These are phyloP conservation scores for Pilatotrama ljubarskyi DNA, from an alignment of 768 basidiomycete genomes.

Conservation along the genomic window DNA sequence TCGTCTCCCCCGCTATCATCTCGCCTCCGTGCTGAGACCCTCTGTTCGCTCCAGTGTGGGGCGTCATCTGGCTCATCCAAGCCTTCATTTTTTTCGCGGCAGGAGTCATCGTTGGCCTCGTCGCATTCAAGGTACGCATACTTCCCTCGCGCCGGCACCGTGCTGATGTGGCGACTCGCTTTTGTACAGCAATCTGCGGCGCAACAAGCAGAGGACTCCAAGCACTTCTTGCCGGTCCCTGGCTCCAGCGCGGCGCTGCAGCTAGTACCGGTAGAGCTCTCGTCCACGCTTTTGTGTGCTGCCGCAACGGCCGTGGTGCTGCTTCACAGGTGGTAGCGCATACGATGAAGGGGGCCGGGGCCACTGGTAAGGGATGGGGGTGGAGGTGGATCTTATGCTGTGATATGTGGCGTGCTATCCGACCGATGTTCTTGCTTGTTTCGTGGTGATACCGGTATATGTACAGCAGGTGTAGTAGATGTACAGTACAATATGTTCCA, in stretches of 20 bases:
- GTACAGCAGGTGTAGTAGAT: too few species aligned
- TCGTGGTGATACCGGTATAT: too few species aligned
- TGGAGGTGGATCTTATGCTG: not conserved
- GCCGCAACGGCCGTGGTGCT: not conserved
- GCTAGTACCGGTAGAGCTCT: not conserved
- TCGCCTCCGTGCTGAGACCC: not conserved
- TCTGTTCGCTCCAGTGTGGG: conserved; percentile 63
- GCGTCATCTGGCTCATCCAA: conserved; percentile 81
- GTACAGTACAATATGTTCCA: too few species aligned
- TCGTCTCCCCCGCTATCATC: not conserved
- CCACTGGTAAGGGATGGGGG: not conserved
- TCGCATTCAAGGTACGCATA: conserved; percentile 70
- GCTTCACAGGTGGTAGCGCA: conserved; percentile 7
- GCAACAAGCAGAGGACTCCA: conserved; percentile 52
- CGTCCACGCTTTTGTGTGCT: conserved; percentile 1
- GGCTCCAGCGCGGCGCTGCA: conserved; percentile 38
- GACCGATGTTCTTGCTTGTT: not conserved
- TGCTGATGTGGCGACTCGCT: not conserved
- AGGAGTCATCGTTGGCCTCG: conserved; percentile 76
- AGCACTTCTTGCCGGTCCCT: conserved; percentile 62
- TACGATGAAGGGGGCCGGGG: not conserved
- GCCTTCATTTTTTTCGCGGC: conserved; percentile 73
- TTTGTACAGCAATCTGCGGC: conserved; percentile 53
- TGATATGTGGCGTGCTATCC: not conserved
- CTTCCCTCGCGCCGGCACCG: not conserved